phyloP scores from a whole-genome alignment of 208 protist species.

The Angomonas deanei region DNA sequence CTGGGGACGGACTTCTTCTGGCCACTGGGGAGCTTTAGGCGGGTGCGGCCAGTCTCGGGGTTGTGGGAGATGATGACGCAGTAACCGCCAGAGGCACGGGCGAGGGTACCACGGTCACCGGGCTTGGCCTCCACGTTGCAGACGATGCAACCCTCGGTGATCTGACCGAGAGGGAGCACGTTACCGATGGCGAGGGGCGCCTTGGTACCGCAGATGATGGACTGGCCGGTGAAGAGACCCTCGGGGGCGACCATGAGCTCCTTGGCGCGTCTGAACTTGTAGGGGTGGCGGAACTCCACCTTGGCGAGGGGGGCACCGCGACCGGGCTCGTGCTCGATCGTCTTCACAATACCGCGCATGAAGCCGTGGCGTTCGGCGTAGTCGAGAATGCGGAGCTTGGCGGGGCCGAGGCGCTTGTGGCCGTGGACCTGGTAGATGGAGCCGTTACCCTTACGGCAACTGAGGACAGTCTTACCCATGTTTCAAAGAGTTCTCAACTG shows the following conservation, averaged over 20 bases:
- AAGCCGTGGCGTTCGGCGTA: slow-evolving; percentile 97
- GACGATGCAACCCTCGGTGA: slow-evolving; percentile 99
- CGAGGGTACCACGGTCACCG: slow-evolving; percentile 95
- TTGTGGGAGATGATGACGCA: slow-evolving; percentile 97
- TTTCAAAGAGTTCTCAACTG: slow-evolving; percentile 7
- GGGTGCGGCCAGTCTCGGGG: slow-evolving; percentile 94
- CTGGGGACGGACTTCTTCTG: slow-evolving; percentile 96
- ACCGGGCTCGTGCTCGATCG: slow-evolving; percentile 99
- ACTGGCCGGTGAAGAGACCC: slow-evolving; percentile 99
- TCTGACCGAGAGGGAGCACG: slow-evolving; percentile 93
- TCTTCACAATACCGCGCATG: slow-evolving; percentile 84
- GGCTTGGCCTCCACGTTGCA: slow-evolving; percentile 98
- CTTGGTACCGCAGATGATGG: slow-evolving; percentile 98
- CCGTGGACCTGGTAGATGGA: slow-evolving; percentile 91
- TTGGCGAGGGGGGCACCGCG: slow-evolving; percentile 98
- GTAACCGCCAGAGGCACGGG: slow-evolving; percentile 96
- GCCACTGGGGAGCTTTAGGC: slow-evolving; percentile 98
- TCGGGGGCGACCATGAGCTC: slow-evolving; percentile 97
- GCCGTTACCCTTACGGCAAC: slow-evolving; percentile 94
- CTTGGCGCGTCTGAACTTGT: slow-evolving; percentile 90
- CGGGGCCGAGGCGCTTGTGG: slow-evolving; percentile 94
- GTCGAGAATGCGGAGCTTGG: slow-evolving; percentile 95
- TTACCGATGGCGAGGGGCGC: slow-evolving; percentile 96
- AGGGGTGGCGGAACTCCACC: slow-evolving; percentile 96
- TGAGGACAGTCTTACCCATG: slow-evolving; percentile 87